Conservation (phyloP, 225 moss, liverwort and hornwort genomes). For the Bryoerythrophyllum caledonicum region DNA sequence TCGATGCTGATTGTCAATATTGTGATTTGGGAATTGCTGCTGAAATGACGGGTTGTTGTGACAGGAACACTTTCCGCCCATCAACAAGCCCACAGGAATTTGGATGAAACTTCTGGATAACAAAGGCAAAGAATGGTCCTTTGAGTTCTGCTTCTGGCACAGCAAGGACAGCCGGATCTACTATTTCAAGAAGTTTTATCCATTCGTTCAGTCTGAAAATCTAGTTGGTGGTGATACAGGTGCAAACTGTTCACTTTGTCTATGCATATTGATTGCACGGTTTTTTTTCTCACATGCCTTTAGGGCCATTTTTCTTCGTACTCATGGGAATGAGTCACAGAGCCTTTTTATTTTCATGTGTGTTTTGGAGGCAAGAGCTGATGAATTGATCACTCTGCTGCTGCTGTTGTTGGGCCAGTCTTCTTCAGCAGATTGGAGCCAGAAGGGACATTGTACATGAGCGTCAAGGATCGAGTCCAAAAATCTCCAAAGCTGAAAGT, state of each 20-base stretch:
- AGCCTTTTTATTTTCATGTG: not conserved
- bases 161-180: conserved; percentile 99
- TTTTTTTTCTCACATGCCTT: not conserved
- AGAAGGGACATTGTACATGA: conserved; percentile 91
- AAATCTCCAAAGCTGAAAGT: conserved; percentile 78
- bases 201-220: conserved; percentile 92
- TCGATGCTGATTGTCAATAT: not conserved
- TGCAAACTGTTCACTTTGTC: conserved; percentile 29
- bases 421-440: conserved; percentile 98
- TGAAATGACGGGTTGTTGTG: conserved; percentile 8
- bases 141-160: conserved; percentile 99
- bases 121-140: conserved; percentile 89
- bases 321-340: not conserved
- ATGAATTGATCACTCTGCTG: conserved; percentile 2
- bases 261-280: not conserved
- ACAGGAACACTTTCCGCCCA: conserved; percentile 93
- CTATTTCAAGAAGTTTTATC: conserved; percentile 95
- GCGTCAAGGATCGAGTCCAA: conserved; percentile 74
- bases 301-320: not conserved
- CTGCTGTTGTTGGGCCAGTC: conserved; percentile 51
- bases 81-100: conserved; percentile 91
- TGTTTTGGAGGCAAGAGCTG: not conserved
- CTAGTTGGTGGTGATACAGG: conserved; percentile 97
- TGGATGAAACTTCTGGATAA: conserved; percentile 93
- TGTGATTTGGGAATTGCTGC: not conserved